phyloP scores from a whole-genome alignment of 768 basidiomycete species.

The Boletus vermiculosoides region DNA sequence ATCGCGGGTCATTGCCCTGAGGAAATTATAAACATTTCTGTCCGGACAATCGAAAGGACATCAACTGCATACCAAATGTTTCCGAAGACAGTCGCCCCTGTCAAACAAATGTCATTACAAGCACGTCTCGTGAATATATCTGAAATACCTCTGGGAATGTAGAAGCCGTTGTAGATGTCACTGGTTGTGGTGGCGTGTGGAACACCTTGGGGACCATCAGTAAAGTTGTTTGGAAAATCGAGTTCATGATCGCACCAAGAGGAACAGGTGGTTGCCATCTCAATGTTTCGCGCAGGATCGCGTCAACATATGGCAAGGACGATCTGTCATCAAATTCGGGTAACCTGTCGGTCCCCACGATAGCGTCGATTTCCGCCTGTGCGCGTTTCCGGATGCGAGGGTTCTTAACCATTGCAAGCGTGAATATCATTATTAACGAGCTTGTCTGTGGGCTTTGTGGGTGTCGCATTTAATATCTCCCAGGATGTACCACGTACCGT shows the following conservation, averaged over 20 bases:
- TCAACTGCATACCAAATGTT: not conserved
- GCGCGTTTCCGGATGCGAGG: not conserved
- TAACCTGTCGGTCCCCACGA: not conserved
- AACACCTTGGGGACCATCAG: not conserved
- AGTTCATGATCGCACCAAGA: not conserved
- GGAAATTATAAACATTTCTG: not conserved
- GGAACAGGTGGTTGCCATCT: not conserved
- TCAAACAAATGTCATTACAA: not conserved
- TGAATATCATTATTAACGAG: not conserved
- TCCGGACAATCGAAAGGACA: not conserved
- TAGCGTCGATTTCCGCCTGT: not conserved
- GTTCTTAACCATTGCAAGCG: not conserved
- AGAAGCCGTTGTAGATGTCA: not conserved
- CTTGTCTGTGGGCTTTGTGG: not conserved
- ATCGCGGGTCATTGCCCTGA: not conserved
- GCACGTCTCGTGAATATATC: not conserved
- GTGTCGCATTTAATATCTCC: not conserved
- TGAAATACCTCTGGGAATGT: not conserved
- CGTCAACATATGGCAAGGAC: not conserved
- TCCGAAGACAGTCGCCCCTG: not conserved
- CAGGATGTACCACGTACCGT: not conserved
- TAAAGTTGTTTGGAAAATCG: not conserved
- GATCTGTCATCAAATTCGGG: not conserved
- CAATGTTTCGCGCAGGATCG: not conserved
- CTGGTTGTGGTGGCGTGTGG: not conserved